Evolutionary conservation across 176 grass and related monocot genomes (phyloP), one percentile per base, ranked within the genome.

Genomic region (Rhynchospora pubera): DNA sequence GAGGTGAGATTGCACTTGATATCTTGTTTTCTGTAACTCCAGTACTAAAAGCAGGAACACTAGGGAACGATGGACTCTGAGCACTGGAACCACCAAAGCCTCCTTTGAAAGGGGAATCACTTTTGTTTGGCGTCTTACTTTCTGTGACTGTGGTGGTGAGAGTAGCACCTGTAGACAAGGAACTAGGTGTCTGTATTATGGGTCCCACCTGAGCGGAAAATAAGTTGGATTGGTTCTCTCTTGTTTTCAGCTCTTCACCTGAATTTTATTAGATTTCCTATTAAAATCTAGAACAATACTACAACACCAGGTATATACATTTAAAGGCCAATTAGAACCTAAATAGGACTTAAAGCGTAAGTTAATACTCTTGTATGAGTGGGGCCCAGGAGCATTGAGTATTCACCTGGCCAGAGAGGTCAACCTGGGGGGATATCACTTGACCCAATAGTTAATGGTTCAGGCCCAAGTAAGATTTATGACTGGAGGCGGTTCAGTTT

Each of bases 1-100:
- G 83, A 84, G 78, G 22, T 86, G 19, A 5, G 76, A 83, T 73
- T 76, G 74, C 88, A 81, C 72, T 89, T 53, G 85, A 70, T 88
- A 68, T 42, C 55, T 91, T 92, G 84, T 19, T 84, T 89, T 77
- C 85, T 51, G 81, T 65, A 76, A 62, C 32, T 91, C 52, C 78
- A 4, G 42, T 18, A 65, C 79, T 80, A 43, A 12, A 79, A 28
- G 50, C 65, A 84, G 85, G 87, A 58, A 32, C 65, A 84, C 87
- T 84, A 82, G 87, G 86, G 84, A 82, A 86, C 16, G 32, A 7
- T 16, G 78, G 42, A 62, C 58, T 63, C 22, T 26, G 19, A 63
- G 58, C 34, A 30, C 26, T 77, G 14, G 28, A 58, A 60, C 19
- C 5, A 65, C 58, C 39, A 65, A 81, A 81, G 19, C 43, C 58